Evolutionary conservation across 2,329 filamentous ascomycete genomes (phyloP), one percentile per base, ranked within the genome.

Genomic region (Fusarium longipes): DNA sequence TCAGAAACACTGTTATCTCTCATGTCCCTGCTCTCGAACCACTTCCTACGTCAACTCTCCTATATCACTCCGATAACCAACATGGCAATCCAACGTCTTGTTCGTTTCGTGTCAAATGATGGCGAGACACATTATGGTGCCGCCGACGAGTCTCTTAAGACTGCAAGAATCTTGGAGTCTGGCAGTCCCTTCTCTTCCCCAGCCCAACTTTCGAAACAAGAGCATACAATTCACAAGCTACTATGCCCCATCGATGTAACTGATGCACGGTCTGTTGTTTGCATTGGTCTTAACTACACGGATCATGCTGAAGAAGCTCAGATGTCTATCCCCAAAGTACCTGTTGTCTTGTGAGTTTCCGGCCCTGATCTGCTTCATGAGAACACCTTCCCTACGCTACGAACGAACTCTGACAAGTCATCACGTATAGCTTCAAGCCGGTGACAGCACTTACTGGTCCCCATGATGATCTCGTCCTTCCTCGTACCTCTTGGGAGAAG

Each of bases 401-500:
- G n/a, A n/a, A n/a, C n/a, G n/a, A n/a, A n/a, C n/a, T n/a, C n/a
- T 30, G 29, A 30, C 29, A 30, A 14, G 29, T 4, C 14, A n/a
- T 30, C 29, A 1, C 6, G 9, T 22, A 6, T 9, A 45, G 29
- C 25, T 32, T 45, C 1, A 45, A 45, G 6, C 43, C 43, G 18
- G 43, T 32, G 18, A 45, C 43, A 7, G 43, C 43, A 1, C 43
- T 45, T 22, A 30, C 43, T 0, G 43, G 43, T 3, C 43, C 43
- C 2, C 18, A 45, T 11, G 29, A 45, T 12, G 29, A 45, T 15
- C 43, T 45, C 3, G 43, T 45, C n/a, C 43, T 45, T 17, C 43
- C 43, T 2, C 43, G 18, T 22, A 32, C 43, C 5, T 45, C 43
- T 17, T 45, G 43, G 43, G 43, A 45, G 18, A 45, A 45, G 43